Percentiles rank a stretch among this genome's conserved stretches.
Conservation (phyloP, 225 moss, liverwort and hornwort species). For the Sphagnum tenellum region DNA sequence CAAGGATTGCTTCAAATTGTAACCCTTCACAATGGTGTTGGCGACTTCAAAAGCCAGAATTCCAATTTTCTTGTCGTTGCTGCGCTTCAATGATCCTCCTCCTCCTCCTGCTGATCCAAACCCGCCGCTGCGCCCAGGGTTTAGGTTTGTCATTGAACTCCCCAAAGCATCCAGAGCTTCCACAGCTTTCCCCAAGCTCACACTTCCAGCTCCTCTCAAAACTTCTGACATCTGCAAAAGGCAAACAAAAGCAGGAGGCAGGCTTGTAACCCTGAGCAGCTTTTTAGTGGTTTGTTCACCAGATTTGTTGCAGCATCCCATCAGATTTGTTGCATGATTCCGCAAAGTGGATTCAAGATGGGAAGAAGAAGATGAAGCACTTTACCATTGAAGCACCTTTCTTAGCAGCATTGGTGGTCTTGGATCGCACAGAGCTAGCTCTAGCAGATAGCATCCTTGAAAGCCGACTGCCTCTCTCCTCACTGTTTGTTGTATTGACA, state of each 20-base stretch:
- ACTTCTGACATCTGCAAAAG: slow-evolving; percentile 42
- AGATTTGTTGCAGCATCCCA: too few species aligned
- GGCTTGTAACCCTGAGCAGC: too few species aligned
- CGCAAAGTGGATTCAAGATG: too few species aligned
- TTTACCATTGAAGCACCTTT: slow-evolving; percentile 42
- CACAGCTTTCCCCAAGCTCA: slow-evolving; percentile 43
- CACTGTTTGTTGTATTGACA: slow-evolving; percentile 16
- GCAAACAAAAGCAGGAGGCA: too few species aligned
- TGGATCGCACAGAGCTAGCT: slow-evolving; percentile 33
- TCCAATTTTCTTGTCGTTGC: slow-evolving; percentile 42
- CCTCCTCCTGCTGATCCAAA: slow-evolving; percentile 30
- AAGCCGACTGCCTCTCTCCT: slow-evolving; percentile 22
- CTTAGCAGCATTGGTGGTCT: slow-evolving; percentile 41
- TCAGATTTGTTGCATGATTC: too few species aligned
- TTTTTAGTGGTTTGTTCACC: too few species aligned
- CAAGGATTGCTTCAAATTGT: slow-evolving; percentile 59
- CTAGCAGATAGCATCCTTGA: slow-evolving; percentile 28
- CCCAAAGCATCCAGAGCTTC: slow-evolving; percentile 67
- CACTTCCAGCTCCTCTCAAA: slow-evolving; percentile 54
- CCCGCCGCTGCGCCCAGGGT: slow-evolving; percentile 37
- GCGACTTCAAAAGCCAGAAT: slow-evolving; percentile 77
- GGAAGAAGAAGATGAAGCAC: neutral
- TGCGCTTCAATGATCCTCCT: too few species aligned
- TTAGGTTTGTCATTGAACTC: slow-evolving; percentile 52
- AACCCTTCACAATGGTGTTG: slow-evolving; percentile 75